phyloP scores from a whole-genome alignment of 441 rosid genomes.

The Pelargonium cotyledonis region DNA sequence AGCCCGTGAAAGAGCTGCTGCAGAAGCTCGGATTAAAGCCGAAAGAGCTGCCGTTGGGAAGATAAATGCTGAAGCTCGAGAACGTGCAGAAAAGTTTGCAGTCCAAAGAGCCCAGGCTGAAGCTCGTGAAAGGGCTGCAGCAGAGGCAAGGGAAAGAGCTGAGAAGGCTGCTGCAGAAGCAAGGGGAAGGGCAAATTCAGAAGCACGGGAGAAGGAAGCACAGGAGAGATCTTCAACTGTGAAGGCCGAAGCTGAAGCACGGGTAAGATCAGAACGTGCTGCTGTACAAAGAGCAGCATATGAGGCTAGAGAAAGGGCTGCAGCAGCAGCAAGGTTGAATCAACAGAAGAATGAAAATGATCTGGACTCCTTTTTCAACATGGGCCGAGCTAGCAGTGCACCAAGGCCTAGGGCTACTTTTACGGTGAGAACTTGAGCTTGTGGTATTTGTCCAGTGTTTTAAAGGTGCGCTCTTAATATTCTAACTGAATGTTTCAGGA shows the following conservation, averaged over 20 bases:
- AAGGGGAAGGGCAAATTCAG: slow-evolving; percentile 33
- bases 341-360: slow-evolving; percentile 60
- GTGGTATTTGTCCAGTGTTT: not conserved
- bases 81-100: slow-evolving; percentile 75
- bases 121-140: slow-evolving; percentile 80
- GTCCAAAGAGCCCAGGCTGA: slow-evolving; percentile 92
- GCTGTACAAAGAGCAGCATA: slow-evolving; percentile 16
- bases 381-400: slow-evolving; percentile 67
- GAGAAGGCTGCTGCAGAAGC: slow-evolving; percentile 86
- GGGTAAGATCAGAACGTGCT: slow-evolving; percentile 49
- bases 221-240: slow-evolving; percentile 21
- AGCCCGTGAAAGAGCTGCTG: slow-evolving; percentile 94
- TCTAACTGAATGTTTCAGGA: slow-evolving; percentile 46
- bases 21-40: slow-evolving; percentile 68
- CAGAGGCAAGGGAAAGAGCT: slow-evolving; percentile 66
- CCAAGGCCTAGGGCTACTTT: slow-evolving; percentile 72
- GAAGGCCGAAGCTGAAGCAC: slow-evolving; percentile 37
- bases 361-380: slow-evolving; percentile 71
- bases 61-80: slow-evolving; percentile 66
- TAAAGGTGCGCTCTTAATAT: slow-evolving; percentile 15
- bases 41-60: slow-evolving; percentile 79
- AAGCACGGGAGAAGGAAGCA: slow-evolving; percentile 2
- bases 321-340: slow-evolving; percentile 68
- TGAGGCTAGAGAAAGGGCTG: slow-evolving; percentile 22
- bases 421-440: slow-evolving; percentile 40